Conservation (phyloP, 2,329 filamentous ascomycete genomes). For the Dactylellina drechsleri region DNA sequence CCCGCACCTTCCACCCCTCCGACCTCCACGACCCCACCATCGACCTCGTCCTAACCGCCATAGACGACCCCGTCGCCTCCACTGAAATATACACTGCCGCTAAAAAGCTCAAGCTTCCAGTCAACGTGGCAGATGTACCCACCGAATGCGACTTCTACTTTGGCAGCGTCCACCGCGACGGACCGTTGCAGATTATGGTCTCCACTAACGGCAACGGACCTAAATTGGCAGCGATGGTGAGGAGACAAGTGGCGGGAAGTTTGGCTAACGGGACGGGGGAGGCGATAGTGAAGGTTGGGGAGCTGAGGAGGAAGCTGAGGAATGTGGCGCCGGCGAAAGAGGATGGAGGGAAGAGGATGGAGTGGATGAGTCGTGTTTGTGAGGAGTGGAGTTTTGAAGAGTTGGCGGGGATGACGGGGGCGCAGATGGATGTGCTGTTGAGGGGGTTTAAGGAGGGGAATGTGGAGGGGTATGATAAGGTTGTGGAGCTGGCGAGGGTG, state of each 20-base stretch:
- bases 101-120: slow-evolving; percentile 82
- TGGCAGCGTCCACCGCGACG: slow-evolving; percentile 92
- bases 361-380: slow-evolving; percentile 93
- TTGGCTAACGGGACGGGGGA: slow-evolving; percentile 83
- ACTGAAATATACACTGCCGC: slow-evolving; percentile 92
- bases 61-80: slow-evolving; percentile 93
- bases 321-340: slow-evolving; percentile 75
- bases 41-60: slow-evolving; percentile 90
- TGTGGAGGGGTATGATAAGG: slow-evolving; percentile 52
- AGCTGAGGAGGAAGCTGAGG: slow-evolving; percentile 80
- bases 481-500: slow-evolving; percentile 39
- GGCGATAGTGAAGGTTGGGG: slow-evolving; percentile 85
- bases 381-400: slow-evolving; percentile 86
- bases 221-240: slow-evolving; percentile 84
- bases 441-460: slow-evolving; percentile 54
- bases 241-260: slow-evolving; percentile 79
- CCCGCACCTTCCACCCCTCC: slow-evolving; percentile 84
- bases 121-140: slow-evolving; percentile 96
- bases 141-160: slow-evolving; percentile 99
- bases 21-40: slow-evolving; percentile 76
- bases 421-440: slow-evolving; percentile 85
- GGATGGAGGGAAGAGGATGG: slow-evolving; percentile 87
- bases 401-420: slow-evolving; percentile 80
- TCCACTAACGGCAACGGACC: slow-evolving; percentile 98
- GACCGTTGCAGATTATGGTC: slow-evolving; percentile 97